Evolutionary conservation across 169 alveolate genomes (phyloP).

Genomic region (Ophryocystis elektroscirrha): DNA sequence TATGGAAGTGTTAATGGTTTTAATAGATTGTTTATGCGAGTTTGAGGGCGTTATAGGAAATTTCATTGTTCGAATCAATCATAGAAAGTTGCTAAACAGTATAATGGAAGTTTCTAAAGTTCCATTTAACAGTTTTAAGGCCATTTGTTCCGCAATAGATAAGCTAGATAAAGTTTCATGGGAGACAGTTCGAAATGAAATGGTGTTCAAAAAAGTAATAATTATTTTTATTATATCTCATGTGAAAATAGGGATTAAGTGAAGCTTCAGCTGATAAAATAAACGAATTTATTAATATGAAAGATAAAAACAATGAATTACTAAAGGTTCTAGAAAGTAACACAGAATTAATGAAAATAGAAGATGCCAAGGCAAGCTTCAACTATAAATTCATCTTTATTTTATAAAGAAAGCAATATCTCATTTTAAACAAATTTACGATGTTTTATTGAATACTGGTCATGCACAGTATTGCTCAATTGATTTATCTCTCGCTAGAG

Average conservation of each 20-base stretch:
- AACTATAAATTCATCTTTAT: too few species aligned
- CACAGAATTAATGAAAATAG: constrained; percentile 4
- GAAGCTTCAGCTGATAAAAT: too few species aligned
- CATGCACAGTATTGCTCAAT: constrained; percentile 29
- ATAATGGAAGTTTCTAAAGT: constrained; percentile 61
- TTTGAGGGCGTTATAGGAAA: constrained; percentile 43
- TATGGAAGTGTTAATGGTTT: constrained; percentile 70
- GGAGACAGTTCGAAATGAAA: constrained; percentile 63
- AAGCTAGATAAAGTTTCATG: constrained; percentile 82
- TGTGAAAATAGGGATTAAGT: too few species aligned
- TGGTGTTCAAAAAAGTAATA: too few species aligned
- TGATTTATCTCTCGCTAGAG: constrained; percentile 79
- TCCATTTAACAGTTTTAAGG: constrained; percentile 48
- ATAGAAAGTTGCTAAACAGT: constrained; percentile 65
- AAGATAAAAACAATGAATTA: too few species aligned
- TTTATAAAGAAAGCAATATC: too few species aligned
- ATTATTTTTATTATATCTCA: too few species aligned
- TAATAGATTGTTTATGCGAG: constrained; percentile 46
- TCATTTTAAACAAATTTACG: too few species aligned
- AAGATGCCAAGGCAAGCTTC: too few species aligned
- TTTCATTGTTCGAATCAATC: constrained; percentile 62
- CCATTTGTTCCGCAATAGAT: constrained; percentile 77
- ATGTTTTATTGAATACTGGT: too few species aligned
- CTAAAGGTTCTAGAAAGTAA: too few species aligned
- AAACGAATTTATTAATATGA: too few species aligned